phyloP scores from a whole-genome alignment of 1,284 basidiomycete species.

The Inonotus obliquus region DNA sequence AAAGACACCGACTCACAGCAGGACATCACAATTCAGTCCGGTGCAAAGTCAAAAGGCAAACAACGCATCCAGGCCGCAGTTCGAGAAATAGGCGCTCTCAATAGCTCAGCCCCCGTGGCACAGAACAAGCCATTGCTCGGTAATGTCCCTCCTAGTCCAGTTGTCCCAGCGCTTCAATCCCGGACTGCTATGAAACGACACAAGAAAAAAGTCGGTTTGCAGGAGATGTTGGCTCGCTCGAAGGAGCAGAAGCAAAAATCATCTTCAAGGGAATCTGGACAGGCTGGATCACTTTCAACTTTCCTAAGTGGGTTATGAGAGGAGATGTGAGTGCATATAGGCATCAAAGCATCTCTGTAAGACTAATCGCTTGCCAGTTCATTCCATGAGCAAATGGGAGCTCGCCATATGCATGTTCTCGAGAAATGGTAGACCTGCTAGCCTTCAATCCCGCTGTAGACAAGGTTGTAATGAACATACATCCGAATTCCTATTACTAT shows the following conservation, averaged over 20 bases:
- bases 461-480: too few species aligned
- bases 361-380: background rate
- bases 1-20: background rate
- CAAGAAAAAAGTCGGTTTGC: constrained; percentile 48
- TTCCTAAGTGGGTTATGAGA: constrained; percentile 48
- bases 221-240: constrained; percentile 57
- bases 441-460: too few species aligned
- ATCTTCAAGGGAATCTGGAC: constrained; percentile 27
- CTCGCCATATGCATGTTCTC: too few species aligned
- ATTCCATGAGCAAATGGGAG: background rate
- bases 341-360: background rate
- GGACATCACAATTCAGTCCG: background rate
- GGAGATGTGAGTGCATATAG: background rate
- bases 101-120: background rate
- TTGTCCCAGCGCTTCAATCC: background rate
- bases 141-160: background rate
- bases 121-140: background rate
- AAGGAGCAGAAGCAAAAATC: constrained; percentile 46
- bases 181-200: constrained; percentile 23
- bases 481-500: too few species aligned
- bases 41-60: background rate
- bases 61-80: background rate
- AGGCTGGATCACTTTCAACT: constrained; percentile 36
- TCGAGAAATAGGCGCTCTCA: background rate
- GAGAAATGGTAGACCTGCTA: too few species aligned